Evolutionary conservation across 2,329 filamentous ascomycete genomes (phyloP).

Genomic region (Ascochyta clinopodiicola): DNA sequence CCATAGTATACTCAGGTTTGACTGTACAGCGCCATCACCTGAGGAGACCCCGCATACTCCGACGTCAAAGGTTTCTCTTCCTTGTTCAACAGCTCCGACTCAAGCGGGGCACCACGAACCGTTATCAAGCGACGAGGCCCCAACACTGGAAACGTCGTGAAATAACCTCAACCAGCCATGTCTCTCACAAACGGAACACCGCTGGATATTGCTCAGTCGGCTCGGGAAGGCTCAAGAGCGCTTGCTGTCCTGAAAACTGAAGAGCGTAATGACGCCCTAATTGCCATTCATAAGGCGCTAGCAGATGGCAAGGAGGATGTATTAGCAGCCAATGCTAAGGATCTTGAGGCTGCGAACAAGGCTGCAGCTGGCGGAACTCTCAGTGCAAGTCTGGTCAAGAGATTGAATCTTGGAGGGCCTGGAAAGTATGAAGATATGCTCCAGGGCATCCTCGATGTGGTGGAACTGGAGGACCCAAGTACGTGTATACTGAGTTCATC

Average conservation of each 20-base stretch:
- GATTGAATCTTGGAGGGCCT: slow-evolving; percentile 82
- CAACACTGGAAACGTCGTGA: slow-evolving; percentile 19
- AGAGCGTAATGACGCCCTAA: slow-evolving; percentile 84
- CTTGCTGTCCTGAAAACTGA: slow-evolving; percentile 79
- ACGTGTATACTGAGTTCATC: slow-evolving; percentile 44
- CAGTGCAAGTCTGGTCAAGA: slow-evolving; percentile 82
- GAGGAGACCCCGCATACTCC: slow-evolving; percentile 30
- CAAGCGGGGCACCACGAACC: slow-evolving; percentile 27
- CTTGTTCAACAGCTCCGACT: slow-evolving; percentile 31
- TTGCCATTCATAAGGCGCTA: slow-evolving; percentile 81
- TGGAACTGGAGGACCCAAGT: slow-evolving; percentile 84
- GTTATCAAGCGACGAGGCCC: slow-evolving; percentile 23
- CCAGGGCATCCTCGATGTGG: slow-evolving; percentile 89
- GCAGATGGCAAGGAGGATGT: slow-evolving; percentile 73
- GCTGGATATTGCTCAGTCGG: slow-evolving; percentile 75
- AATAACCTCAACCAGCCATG: slow-evolving; percentile 56
- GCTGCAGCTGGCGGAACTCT: slow-evolving; percentile 78
- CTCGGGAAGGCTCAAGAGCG: slow-evolving; percentile 80
- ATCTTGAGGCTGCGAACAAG: slow-evolving; percentile 75
- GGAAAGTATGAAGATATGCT: slow-evolving; percentile 99
- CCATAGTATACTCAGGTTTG: too few relatives aligned
- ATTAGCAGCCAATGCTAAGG: slow-evolving; percentile 82
- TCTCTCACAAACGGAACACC: slow-evolving; percentile 88
- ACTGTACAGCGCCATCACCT: slow-evolving; percentile 21
- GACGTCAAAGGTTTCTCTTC: slow-evolving; percentile 13